Base-by-base conservation (phyloP, 2,329 filamentous ascomycete genomes). In the Microdochium nivale region DNA sequence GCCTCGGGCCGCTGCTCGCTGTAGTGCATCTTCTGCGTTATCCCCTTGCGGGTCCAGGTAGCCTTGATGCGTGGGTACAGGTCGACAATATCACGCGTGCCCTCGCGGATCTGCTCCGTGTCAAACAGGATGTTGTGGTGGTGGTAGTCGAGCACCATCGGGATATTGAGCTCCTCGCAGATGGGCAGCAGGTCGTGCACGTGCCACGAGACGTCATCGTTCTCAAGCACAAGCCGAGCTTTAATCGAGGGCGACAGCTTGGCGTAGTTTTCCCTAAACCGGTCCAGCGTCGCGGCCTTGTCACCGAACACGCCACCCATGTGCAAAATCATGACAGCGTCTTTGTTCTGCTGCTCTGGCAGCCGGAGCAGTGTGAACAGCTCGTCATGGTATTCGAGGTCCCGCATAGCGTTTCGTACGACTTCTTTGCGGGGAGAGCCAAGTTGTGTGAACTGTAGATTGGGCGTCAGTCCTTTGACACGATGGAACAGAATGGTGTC, bases 11-110 rank as follows among this genome's bases (percentile, higher is more conserved):
- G 83, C 0, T 84, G 86, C 64, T 97, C 92, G 25, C 88, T 95
- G 68, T 96, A 96, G 62, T 97, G 92, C 90, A 96, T 96, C 70
- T 97, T 97, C 60, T 94, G 92, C 2, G 76, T 90, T 57, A 96
- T 96, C 1, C 77, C 73, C 65, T 96, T 97, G 27, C 81, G 78
- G 1, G 78, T 80, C 92, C 92, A 97, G 0, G 90, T 96, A 2
- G 84, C 83, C 44, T 80, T 77, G 61, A 97, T 97, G 3, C 86
- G 83, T 0, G 85, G 83, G 55, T 81, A 94, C 0, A 96, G 70
- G 0, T 65, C 61, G 48, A 87, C 83, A 56, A 97, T 90, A 59
- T 95, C 91, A 21, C 81, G 75, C 0, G 90, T 96, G 1, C 91
- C 90, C 68, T 96, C 91, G 2, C 90, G 84, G 47, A 95, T 71